These are phyloP conservation scores for Purpureocillium takamizusanense DNA, from an alignment of 2,329 filamentous ascomycete genomes.

Conservation along the genomic window DNA sequence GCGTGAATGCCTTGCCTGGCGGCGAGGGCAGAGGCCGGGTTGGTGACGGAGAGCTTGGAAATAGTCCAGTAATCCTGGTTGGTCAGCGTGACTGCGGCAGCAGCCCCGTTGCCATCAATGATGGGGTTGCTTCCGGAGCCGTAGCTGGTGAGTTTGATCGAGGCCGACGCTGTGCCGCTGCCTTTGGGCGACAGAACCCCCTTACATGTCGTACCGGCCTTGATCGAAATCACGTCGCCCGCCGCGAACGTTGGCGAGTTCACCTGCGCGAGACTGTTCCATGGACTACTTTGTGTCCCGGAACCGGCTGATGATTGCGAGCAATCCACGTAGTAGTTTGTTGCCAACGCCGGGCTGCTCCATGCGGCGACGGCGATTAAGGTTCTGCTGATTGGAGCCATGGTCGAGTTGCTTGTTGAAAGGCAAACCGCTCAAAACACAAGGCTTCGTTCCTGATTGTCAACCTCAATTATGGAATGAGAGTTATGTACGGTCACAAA, in stretches of 20 bases:
- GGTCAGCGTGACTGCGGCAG: constrained; percentile 10
- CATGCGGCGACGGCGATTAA: neutral
- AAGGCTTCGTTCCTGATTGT: no score
- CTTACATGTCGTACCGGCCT: constrained; percentile 9
- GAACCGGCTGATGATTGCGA: constrained; percentile 4
- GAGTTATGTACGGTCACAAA: no score
- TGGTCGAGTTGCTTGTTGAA: no score
- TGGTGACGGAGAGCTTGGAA: constrained; percentile 7
- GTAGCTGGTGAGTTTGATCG: constrained; percentile 12
- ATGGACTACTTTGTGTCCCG: constrained; percentile 9
- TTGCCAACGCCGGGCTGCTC: neutral
- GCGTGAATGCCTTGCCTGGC: constrained; percentile 12
- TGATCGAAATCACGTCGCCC: constrained; percentile 11
- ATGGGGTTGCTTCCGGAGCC: constrained; percentile 5
- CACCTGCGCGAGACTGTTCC: constrained; percentile 9
- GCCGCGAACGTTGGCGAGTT: constrained; percentile 9
- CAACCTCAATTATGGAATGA: no score
- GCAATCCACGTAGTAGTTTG: constrained; percentile 13
- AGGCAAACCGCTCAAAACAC: no score
- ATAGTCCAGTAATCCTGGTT: constrained; percentile 15
- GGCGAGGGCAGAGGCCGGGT: constrained; percentile 8
- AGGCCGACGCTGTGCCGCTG: constrained; percentile 6
- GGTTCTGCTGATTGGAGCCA: neutral
- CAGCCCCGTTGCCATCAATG: constrained; percentile 12
- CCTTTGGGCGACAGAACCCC: constrained; percentile 11